Percentiles rank a stretch among this genome's conserved stretches.
phyloP scores from a whole-genome alignment of 345 rosid genomes.

The Salix suchowensis region DNA sequence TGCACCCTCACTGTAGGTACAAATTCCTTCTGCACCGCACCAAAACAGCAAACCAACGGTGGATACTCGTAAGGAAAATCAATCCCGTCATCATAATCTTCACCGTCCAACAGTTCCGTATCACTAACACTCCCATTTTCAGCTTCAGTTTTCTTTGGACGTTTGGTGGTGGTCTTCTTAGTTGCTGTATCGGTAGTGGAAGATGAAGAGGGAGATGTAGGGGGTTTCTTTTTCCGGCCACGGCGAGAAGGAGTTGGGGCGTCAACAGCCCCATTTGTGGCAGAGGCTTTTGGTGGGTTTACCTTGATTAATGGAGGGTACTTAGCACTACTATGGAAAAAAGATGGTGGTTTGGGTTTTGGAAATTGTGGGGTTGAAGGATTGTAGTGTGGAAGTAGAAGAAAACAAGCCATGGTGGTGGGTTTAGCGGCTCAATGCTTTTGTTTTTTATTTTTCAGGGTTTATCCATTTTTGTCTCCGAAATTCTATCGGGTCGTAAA shows the following conservation, averaged over 20 bases:
- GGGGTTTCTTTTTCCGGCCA: slow-evolving; percentile 51
- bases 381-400: too few species aligned
- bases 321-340: not conserved
- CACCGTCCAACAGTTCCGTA: slow-evolving; percentile 14
- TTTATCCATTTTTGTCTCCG: too few species aligned
- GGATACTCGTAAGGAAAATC: slow-evolving; percentile 73
- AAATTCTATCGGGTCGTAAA: too few species aligned
- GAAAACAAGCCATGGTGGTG: too few species aligned
- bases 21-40: slow-evolving; percentile 75
- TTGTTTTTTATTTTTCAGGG: too few species aligned
- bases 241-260: slow-evolving; percentile 57
- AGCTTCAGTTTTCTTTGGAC: slow-evolving; percentile 17
- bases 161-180: slow-evolving; percentile 16
- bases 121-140: slow-evolving; percentile 6
- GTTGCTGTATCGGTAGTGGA: slow-evolving; percentile 10
- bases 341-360: not conserved
- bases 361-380: too few species aligned
- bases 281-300: slow-evolving; percentile 39
- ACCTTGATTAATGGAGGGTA: not conserved
- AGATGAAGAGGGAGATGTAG: slow-evolving; percentile 17
- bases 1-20: slow-evolving; percentile 78
- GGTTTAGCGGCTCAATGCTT: too few species aligned
- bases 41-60: slow-evolving; percentile 83
- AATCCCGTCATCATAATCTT: slow-evolving; percentile 69
- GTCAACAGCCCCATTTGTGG: slow-evolving; percentile 38